Base-by-base conservation (phyloP, 1,284 basidiomycete species). In the Malassezia nana region DNA sequence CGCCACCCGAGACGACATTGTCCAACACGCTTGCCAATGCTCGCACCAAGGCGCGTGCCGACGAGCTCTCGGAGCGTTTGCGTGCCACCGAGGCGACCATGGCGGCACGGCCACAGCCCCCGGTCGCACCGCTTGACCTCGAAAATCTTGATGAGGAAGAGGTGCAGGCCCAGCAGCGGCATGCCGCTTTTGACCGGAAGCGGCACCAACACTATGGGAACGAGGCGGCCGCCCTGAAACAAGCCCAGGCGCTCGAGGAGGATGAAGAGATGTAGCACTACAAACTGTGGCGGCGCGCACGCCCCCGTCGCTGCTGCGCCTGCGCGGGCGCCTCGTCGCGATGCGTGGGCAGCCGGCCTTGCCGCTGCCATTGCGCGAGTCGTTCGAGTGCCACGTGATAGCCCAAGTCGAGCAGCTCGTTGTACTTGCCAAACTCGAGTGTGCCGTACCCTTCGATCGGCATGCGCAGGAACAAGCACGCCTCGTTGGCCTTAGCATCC, bases 391-490 rank as follows among this genome's bases (percentile, higher is more conserved):
- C 84, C 1, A 86, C 84, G 7, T 80, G 74, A 68, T 91, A 87
- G 0, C 94, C 92, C 67, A 84, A 84, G 62, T 83, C 81, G 66
- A 85, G 80, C 33, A 98, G 85, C 58, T 74, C 74, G 40, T 62
- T 58, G 50, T 77, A 78, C 67, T 88, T 58, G 31, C 64, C 64
- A 47, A 74, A 74, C 29, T 69, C 66, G n/a, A 74, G 58, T 26
- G 71, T 72, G 16, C 66, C 66, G 41, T 65, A 69, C 16, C 59
- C 56, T 35, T 71, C 67, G 16, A 96, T 90, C 0, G 94, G 94
- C 86, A 98, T 89, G 53, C 84, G 82, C 76, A 95, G 84, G 73
- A 98, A 98, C 43, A 95, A 77, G 70, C 89, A 91, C 0, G 86
- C 86, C 5, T 85, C 85, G 4, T 85, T 81, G 3, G 81, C 81